A percentile compares a stretch with the other conserved stretches of the same genome.
Conservation (phyloP, 2,329 filamentous ascomycete genomes). For the Periconia sp. region DNA sequence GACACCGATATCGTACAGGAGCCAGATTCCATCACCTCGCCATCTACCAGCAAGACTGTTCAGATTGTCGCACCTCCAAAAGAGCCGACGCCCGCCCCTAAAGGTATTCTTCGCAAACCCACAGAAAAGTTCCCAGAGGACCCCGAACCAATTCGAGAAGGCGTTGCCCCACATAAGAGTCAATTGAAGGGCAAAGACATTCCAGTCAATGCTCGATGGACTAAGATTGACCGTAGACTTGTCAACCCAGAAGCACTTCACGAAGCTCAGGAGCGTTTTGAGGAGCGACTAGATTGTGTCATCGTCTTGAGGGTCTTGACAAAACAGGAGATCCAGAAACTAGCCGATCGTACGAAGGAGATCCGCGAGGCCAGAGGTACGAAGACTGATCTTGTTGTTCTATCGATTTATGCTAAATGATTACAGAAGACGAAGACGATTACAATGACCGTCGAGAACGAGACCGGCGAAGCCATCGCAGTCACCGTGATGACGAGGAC, state of each 20-base stretch:
- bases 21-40: slow-evolving; percentile 32
- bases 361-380: slow-evolving; percentile 63
- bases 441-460: slow-evolving; percentile 31
- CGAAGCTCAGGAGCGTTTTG: slow-evolving; percentile 86
- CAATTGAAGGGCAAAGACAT: slow-evolving; percentile 75
- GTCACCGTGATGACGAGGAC: slow-evolving; percentile 39
- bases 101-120: slow-evolving; percentile 85
- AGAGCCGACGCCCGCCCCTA: slow-evolving; percentile 69
- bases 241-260: slow-evolving; percentile 90
- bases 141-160: slow-evolving; percentile 80
- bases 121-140: slow-evolving; percentile 87
- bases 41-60: slow-evolving; percentile 44
- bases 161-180: slow-evolving; percentile 92
- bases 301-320: slow-evolving; percentile 88
- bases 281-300: slow-evolving; percentile 90
- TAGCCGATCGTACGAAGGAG: slow-evolving; percentile 80
- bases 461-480: slow-evolving; percentile 32
- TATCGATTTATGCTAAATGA: slow-evolving; percentile 15
- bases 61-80: slow-evolving; percentile 73
- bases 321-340: slow-evolving; percentile 87
- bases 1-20: slow-evolving; percentile 41
- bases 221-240: slow-evolving; percentile 84
- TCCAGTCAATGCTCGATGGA: slow-evolving; percentile 80
- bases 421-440: slow-evolving; percentile 40
- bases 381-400: background rate